Conservation (phyloP, 228 moss, liverwort and hornwort genomes). For the Sphagnum fallax region DNA sequence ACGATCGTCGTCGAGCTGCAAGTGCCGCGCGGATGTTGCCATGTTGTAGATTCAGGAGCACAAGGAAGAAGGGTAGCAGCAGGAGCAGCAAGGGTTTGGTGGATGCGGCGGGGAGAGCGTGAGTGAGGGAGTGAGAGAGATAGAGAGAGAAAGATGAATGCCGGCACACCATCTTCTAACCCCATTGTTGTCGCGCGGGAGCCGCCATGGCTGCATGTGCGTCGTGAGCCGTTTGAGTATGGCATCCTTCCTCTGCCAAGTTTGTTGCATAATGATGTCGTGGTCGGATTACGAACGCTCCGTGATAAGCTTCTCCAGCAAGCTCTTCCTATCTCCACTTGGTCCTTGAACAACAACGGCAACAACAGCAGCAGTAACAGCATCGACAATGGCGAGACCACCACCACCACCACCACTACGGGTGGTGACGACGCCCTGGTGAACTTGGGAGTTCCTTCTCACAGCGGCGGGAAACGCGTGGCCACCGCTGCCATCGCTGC, state of each 20-base stretch:
- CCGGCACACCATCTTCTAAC: constrained; percentile 56
- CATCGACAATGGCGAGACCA: no score
- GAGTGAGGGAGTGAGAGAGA: neutral
- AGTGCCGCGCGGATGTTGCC: no score
- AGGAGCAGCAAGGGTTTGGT: no score
- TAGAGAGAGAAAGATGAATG: constrained; percentile 65
- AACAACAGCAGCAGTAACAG: no score
- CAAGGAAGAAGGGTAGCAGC: no score
- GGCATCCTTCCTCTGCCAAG: constrained; percentile 70
- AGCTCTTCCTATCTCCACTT: constrained; percentile 47
- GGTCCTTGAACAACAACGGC: constrained; percentile 34
- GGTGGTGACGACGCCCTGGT: constrained; percentile 23
- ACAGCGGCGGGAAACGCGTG: constrained; percentile 65
- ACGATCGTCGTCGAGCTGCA: no score
- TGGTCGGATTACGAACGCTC: constrained; percentile 47
- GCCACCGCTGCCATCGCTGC: constrained; percentile 74
- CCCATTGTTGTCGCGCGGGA: constrained; percentile 65
- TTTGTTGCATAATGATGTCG: constrained; percentile 61
- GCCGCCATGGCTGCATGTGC: constrained; percentile 97
- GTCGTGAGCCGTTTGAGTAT: constrained; percentile 80
- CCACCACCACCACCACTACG: no score
- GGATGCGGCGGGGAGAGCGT: no score
- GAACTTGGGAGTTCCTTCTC: constrained; percentile 23
- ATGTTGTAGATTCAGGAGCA: no score
- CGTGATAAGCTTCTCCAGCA: constrained; percentile 73